Evolutionary conservation across 768 basidiomycete species (phyloP).

Genomic region (Boletales sp.): DNA sequence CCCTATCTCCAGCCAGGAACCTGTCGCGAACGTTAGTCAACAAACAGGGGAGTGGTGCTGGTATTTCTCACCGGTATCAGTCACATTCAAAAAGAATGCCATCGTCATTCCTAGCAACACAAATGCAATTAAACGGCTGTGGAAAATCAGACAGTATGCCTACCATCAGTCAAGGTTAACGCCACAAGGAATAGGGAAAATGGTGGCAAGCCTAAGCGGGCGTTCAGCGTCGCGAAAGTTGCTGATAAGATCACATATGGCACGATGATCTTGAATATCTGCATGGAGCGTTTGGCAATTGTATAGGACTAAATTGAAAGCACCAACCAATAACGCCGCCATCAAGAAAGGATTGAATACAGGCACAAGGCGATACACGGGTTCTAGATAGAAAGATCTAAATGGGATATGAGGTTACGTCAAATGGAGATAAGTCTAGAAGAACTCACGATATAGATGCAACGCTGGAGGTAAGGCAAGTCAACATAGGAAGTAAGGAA

Average conservation of each 20-base stretch:
- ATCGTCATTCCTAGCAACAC: constrained; percentile 65
- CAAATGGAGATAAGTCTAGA: not conserved
- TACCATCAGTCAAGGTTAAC: constrained; percentile 45
- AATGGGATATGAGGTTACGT: not conserved
- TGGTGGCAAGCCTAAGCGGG: constrained; percentile 63
- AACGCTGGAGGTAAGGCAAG: constrained; percentile 42
- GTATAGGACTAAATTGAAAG: not conserved
- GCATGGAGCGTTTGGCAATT: constrained; percentile 1
- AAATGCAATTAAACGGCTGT: constrained; percentile 2
- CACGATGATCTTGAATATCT: constrained; percentile 80
- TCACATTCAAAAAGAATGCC: constrained; percentile 79
- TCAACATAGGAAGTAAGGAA: not conserved
- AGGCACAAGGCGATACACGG: constrained; percentile 83
- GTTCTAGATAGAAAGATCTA: constrained; percentile 82
- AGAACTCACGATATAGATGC: constrained; percentile 74
- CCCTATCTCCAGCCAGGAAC: constrained; percentile 88
- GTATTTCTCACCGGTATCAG: constrained; percentile 58
- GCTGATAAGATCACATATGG: constrained; percentile 78
- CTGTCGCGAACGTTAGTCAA: constrained; percentile 29
- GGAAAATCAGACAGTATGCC: constrained; percentile 1
- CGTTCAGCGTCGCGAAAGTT: constrained; percentile 65
- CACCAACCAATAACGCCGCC: constrained; percentile 62
- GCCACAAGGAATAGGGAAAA: constrained; percentile 81
- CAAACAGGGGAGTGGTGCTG: not conserved
- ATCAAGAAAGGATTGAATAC: constrained; percentile 85